phyloP scores from a whole-genome alignment of 1,284 basidiomycete genomes.

The Bondarzewia mesenterica region DNA sequence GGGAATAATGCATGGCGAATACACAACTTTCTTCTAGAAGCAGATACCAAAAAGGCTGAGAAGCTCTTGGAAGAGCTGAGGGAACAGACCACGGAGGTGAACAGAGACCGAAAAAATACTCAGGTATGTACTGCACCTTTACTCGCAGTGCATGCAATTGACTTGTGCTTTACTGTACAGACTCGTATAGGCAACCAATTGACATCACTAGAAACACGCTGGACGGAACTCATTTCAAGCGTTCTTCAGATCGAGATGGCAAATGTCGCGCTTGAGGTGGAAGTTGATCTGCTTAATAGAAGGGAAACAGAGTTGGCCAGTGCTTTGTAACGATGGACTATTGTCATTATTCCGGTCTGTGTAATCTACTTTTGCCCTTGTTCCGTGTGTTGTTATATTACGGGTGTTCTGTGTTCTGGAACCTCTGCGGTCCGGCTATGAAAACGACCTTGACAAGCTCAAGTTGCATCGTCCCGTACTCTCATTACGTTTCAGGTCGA shows the following conservation, averaged over 20 bases:
- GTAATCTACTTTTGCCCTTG: background rate
- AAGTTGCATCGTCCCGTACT: too few species aligned
- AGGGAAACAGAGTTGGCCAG: slow-evolving; percentile 50
- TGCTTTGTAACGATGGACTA: slow-evolving; percentile 23
- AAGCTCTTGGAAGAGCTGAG: slow-evolving; percentile 64
- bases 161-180: slow-evolving; percentile 32
- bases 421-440: too few species aligned
- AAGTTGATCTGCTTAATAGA: slow-evolving; percentile 52
- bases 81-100: slow-evolving; percentile 74
- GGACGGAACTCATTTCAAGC: slow-evolving; percentile 84
- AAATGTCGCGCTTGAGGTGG: slow-evolving; percentile 75
- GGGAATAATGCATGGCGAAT: slow-evolving; percentile 89
- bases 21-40: slow-evolving; percentile 83
- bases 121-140: slow-evolving; percentile 42
- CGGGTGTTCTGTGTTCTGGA: too few species aligned
- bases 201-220: slow-evolving; percentile 72
- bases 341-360: background rate
- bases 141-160: background rate
- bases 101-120: slow-evolving; percentile 77
- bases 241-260: slow-evolving; percentile 89
- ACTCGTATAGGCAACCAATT: slow-evolving; percentile 71
- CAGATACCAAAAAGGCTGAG: slow-evolving; percentile 69
- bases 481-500: too few species aligned
- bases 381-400: too few species aligned
- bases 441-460: too few species aligned